Conservation (phyloP, 352 stramenopile species). For the Phytophthora idaei region DNA sequence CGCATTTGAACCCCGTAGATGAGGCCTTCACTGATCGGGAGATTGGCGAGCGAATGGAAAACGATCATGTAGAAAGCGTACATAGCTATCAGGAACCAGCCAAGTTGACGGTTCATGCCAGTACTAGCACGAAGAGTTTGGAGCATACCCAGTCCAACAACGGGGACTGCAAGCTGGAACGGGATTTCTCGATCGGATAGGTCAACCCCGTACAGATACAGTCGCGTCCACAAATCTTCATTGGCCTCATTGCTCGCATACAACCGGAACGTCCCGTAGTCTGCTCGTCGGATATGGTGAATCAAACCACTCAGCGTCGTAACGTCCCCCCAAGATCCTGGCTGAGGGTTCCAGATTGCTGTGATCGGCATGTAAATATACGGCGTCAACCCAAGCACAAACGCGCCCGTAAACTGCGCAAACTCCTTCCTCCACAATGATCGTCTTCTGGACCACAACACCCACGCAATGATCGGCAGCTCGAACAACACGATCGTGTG, state of each 20-base stretch:
- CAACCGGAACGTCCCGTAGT: conserved; percentile 95
- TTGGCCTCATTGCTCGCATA: conserved; percentile 78
- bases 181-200: conserved; percentile 59
- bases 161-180: conserved; percentile 48
- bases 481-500: conserved; percentile 96
- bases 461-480: conserved; percentile 83
- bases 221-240: conserved; percentile 75
- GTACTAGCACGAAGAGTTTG: conserved; percentile 24
- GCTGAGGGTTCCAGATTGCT: conserved; percentile 65
- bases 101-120: conserved; percentile 20
- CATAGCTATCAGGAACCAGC: conserved; percentile 37
- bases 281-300: conserved; percentile 90
- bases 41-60: conserved; percentile 94
- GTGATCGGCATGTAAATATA: conserved; percentile 91
- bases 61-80: conserved; percentile 93
- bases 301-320: conserved; percentile 84
- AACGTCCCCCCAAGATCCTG: conserved; percentile 94
- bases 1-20: conserved; percentile 95
- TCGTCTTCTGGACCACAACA: conserved; percentile 58
- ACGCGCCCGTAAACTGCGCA: conserved; percentile 46
- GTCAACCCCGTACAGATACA: conserved; percentile 78
- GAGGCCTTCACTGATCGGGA: conserved; percentile 92
- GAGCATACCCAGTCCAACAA: conserved; percentile 39
- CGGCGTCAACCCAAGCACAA: conserved; percentile 79
- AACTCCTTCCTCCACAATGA: conserved; percentile 49